phyloP scores from a whole-genome alignment of 495 filamentous ascomycete species.

The Darksidea phi region DNA sequence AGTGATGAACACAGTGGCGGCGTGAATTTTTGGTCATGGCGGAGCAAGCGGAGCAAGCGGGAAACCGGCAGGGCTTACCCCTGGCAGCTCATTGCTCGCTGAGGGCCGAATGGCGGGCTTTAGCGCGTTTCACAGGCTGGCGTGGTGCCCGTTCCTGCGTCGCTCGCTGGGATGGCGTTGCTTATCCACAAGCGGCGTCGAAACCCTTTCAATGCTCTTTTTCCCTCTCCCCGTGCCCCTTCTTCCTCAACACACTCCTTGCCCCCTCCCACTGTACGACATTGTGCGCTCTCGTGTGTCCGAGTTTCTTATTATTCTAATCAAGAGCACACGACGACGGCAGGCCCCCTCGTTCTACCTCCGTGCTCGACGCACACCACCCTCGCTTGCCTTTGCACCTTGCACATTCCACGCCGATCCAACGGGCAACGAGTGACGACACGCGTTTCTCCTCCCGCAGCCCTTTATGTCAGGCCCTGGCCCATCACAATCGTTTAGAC shows the following conservation, averaged over 20 bases:
- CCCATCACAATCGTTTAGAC: slow-evolving; percentile 29
- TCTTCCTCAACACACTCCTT: not conserved
- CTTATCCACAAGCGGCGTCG: not conserved
- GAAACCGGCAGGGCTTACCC: not conserved
- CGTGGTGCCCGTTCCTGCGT: slow-evolving; percentile 22
- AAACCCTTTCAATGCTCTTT: not conserved
- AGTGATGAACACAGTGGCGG: not conserved
- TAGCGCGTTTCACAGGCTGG: slow-evolving; percentile 12
- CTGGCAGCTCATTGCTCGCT: not conserved
- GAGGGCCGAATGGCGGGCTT: not conserved
- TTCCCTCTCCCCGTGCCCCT: slow-evolving; percentile 5
- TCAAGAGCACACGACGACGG: not conserved
- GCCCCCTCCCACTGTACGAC: not conserved
- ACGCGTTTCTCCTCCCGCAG: not conserved
- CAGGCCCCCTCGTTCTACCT: slow-evolving; percentile 17
- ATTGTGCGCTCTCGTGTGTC: not conserved
- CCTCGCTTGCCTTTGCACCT: not conserved
- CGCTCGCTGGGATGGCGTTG: slow-evolving; percentile 17
- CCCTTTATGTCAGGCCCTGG: slow-evolving; percentile 19
- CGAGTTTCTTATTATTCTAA: slow-evolving; percentile 1
- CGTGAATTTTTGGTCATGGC: not conserved
- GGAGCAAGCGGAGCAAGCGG: not conserved
- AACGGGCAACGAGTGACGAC: slow-evolving; percentile 17
- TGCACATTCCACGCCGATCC: not conserved
- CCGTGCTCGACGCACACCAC: slow-evolving; percentile 31